These are phyloP conservation scores for Acorus gramineus DNA, from an alignment of 106 monocot species.

Conservation along the genomic window DNA sequence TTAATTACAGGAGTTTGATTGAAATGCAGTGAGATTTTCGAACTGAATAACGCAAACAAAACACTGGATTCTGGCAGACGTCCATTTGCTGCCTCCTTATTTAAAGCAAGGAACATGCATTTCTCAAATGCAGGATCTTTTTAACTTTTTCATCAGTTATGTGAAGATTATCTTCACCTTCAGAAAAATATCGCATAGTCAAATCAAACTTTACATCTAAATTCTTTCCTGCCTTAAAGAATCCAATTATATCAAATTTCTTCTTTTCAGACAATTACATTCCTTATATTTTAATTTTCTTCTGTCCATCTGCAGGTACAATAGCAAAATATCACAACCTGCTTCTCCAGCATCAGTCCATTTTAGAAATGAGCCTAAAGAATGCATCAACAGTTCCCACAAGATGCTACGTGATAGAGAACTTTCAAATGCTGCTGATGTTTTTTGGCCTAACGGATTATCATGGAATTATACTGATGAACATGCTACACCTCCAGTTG, in stretches of 20 bases:
- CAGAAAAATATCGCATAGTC: no score
- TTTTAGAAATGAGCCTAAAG: constrained; percentile 2
- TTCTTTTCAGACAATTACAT: background rate
- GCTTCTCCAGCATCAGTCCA: background rate
- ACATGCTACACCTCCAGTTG: background rate
- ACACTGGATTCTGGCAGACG: no score
- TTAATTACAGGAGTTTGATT: no score
- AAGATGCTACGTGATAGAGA: background rate
- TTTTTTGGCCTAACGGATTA: constrained; percentile 1
- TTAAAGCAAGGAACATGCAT: no score
- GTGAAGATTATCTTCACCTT: no score
- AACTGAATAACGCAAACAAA: no score
- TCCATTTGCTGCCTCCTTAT: no score
- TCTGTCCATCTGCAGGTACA: constrained; percentile 25
- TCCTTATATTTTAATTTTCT: background rate
- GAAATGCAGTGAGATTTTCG: no score
- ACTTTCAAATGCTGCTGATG: background rate
- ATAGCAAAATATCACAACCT: constrained; percentile 10
- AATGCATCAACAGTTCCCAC: background rate
- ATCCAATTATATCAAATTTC: background rate
- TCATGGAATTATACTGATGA: constrained; percentile 7
- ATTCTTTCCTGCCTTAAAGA: background rate
- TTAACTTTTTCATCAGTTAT: no score
- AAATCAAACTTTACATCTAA: background rate
- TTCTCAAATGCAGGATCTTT: no score